Conservation (phyloP, 305 asterid genomes). For the Fraxinus sp. region DNA sequence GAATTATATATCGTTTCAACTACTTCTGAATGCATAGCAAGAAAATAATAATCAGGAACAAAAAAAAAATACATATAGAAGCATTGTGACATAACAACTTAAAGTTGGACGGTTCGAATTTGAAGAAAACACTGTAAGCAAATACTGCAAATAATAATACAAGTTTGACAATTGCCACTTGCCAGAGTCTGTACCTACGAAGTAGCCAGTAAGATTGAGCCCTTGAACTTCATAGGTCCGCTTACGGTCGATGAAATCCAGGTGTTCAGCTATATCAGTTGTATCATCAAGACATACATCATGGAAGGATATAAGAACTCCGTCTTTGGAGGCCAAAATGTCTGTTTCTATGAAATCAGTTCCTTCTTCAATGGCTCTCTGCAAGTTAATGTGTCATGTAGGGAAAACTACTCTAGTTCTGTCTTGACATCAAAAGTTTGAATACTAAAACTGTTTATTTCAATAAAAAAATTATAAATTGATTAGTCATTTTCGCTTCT, state of each 20-base stretch:
- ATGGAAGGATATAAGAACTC: slow-evolving; percentile 78
- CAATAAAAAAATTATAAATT: background rate
- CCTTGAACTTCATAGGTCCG: slow-evolving; percentile 83
- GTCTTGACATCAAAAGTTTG: background rate
- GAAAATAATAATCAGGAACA: background rate
- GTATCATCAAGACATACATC: slow-evolving; percentile 70
- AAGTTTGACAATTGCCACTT: slow-evolving; percentile 8
- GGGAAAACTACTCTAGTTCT: background rate
- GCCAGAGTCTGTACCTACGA: slow-evolving; percentile 51
- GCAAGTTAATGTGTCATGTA: slow-evolving; percentile 34
- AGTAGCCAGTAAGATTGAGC: slow-evolving; percentile 60
- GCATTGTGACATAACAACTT: background rate
- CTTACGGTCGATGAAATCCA: slow-evolving; percentile 60
- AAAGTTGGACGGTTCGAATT: background rate
- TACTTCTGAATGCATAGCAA: background rate
- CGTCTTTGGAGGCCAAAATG: slow-evolving; percentile 79
- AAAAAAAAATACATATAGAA: background rate
- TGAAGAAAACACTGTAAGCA: background rate
- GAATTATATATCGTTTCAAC: background rate
- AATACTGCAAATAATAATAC: background rate
- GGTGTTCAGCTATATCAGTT: slow-evolving; percentile 68
- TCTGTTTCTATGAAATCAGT: slow-evolving; percentile 96
- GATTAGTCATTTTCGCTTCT: background rate
- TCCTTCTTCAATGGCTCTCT: slow-evolving; percentile 98
- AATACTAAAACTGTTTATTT: background rate